Evolutionary conservation across 768 basidiomycete genomes (phyloP).

Genomic region (Trametes coccinea): DNA sequence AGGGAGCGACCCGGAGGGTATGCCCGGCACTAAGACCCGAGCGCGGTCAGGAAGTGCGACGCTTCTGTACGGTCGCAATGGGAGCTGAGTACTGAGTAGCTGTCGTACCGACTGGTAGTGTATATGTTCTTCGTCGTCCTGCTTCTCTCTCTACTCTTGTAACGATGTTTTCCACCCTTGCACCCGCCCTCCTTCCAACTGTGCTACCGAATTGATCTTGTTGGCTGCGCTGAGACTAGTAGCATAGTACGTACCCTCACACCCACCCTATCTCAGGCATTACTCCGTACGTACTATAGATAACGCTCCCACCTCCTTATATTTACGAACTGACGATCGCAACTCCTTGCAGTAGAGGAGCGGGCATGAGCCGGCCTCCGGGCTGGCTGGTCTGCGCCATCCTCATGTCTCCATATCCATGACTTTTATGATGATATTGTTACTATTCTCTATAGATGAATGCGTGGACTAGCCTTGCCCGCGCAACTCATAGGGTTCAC

Average conservation of each 20-base stretch:
- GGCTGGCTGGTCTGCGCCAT: constrained; percentile 13
- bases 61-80: constrained; percentile 18
- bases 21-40: constrained; percentile 21
- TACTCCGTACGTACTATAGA: constrained; percentile 4
- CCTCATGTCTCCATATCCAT: constrained; percentile 24
- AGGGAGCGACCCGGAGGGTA: constrained; percentile 22
- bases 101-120: not conserved
- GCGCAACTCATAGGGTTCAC: no score
- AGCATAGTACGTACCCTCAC: not conserved
- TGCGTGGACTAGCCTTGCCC: not conserved
- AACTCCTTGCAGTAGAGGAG: constrained; percentile 17
- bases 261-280: not conserved
- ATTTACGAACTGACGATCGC: constrained; percentile 30
- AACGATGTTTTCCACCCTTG: not conserved
- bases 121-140: not conserved
- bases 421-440: constrained; percentile 26
- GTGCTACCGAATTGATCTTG: constrained; percentile 2
- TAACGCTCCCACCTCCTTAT: constrained; percentile 8
- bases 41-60: constrained; percentile 29
- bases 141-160: not conserved
- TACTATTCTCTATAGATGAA: constrained; percentile 4
- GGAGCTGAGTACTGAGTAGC: constrained; percentile 13
- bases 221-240: constrained; percentile 5
- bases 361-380: constrained; percentile 6
- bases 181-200: not conserved